Percentiles rank a stretch among this genome's conserved stretches.
phyloP scores from a whole-genome alignment of 495 filamentous ascomycete genomes.

The Podospora tetraspora region DNA sequence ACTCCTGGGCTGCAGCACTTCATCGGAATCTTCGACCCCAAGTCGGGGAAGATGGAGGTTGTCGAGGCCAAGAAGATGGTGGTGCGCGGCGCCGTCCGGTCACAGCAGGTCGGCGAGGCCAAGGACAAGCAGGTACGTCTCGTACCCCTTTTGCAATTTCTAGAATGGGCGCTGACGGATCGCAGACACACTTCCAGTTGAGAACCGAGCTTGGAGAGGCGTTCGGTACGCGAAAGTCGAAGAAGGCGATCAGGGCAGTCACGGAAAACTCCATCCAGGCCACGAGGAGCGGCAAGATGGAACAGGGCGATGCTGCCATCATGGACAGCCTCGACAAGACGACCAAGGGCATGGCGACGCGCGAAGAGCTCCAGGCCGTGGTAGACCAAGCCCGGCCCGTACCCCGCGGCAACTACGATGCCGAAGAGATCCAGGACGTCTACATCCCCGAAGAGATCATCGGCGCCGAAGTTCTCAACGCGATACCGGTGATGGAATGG shows the following conservation, averaged over 20 bases:
- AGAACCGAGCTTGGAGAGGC: slow-evolving; percentile 72
- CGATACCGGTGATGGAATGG: slow-evolving; percentile 70
- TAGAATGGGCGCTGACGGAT: slow-evolving; percentile 19
- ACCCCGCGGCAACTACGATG: slow-evolving; percentile 68
- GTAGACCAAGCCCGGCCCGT: slow-evolving; percentile 70
- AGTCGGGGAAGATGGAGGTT: slow-evolving; percentile 64
- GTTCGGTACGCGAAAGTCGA: slow-evolving; percentile 92
- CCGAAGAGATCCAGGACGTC: slow-evolving; percentile 69
- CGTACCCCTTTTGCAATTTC: neutral
- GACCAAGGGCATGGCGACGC: slow-evolving; percentile 52
- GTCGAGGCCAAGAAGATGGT: slow-evolving; percentile 70
- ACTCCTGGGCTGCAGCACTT: slow-evolving; percentile 68
- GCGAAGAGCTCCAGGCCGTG: slow-evolving; percentile 58
- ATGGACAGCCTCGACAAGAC: slow-evolving; percentile 57
- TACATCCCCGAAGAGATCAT: slow-evolving; percentile 70
- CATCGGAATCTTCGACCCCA: slow-evolving; percentile 76
- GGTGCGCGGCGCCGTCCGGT: slow-evolving; percentile 58
- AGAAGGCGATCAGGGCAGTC: slow-evolving; percentile 71
- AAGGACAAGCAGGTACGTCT: slow-evolving; percentile 39
- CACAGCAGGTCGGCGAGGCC: slow-evolving; percentile 43
- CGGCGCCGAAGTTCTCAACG: slow-evolving; percentile 51
- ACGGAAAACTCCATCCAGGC: slow-evolving; percentile 69
- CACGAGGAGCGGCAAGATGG: slow-evolving; percentile 41
- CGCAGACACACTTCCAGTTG: slow-evolving; percentile 52
- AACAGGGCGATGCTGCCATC: slow-evolving; percentile 55